phyloP scores from a whole-genome alignment of 129 eudicot species.

The Logfia minima region DNA sequence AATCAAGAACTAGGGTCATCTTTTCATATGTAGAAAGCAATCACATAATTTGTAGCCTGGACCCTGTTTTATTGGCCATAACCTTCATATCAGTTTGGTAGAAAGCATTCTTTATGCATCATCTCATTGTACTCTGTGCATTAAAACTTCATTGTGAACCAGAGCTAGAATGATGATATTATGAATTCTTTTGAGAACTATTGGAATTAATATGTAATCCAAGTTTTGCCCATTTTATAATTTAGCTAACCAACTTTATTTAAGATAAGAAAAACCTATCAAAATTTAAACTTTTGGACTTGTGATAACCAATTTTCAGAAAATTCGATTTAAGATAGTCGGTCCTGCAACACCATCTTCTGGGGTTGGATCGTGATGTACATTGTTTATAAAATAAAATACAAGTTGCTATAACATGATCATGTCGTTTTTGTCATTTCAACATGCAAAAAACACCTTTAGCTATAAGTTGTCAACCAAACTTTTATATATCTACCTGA shows the following conservation, averaged over 20 bases:
- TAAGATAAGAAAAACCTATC: background rate
- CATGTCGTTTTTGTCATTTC: constrained; percentile 1
- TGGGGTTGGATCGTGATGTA: constrained; percentile 1
- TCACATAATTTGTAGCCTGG: background rate
- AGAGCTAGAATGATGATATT: background rate
- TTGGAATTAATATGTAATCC: background rate
- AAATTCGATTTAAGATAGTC: background rate
- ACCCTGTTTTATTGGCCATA: constrained; percentile 14
- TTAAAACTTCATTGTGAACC: background rate
- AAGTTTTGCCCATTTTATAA: background rate
- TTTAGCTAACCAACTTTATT: background rate
- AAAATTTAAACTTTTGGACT: background rate
- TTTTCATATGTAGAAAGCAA: constrained; percentile 5
- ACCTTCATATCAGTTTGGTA: constrained; percentile 7
- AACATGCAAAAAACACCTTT: constrained; percentile 16
- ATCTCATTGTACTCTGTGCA: constrained; percentile 12
- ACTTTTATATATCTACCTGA: constrained; percentile 15
- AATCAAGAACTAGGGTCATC: constrained; percentile 8
- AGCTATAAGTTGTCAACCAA: constrained; percentile 2
- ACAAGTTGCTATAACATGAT: constrained; percentile 17
- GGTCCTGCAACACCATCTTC: too few species aligned
- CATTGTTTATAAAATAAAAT: background rate
- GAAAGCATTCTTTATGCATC: constrained; percentile 9
- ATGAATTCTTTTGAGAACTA: background rate
- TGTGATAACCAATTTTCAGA: background rate